Percentiles rank a stretch among this genome's conserved stretches.
phyloP scores from a whole-genome alignment of 2,329 filamentous ascomycete genomes.

The Ophiostoma ips region DNA sequence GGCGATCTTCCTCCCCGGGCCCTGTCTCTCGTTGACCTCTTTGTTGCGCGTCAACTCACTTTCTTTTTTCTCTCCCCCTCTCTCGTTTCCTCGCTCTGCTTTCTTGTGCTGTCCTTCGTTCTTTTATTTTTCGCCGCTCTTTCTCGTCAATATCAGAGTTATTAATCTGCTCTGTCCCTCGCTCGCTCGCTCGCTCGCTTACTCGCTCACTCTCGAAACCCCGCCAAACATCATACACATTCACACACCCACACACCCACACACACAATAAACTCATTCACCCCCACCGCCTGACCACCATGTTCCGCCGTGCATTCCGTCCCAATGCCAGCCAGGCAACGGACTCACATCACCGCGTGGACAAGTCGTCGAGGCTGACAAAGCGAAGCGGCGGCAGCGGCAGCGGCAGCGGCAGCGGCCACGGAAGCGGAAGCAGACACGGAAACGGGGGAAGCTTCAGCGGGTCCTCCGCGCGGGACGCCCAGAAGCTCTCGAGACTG shows the following conservation, averaged over 20 bases:
- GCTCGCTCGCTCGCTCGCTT: too few relatives aligned
- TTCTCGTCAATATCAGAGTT: too few relatives aligned
- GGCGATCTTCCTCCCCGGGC: conserved; percentile 40
- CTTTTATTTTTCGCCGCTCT: conserved; percentile 33
- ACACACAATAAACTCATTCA: too few relatives aligned
- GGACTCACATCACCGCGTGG: conserved; percentile 47
- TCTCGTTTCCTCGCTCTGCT: too few relatives aligned
- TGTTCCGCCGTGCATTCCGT: conserved; percentile 89
- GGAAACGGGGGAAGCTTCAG: conserved; percentile 9
- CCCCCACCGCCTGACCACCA: too few relatives aligned
- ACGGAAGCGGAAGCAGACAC: background rate
- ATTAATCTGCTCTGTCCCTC: conserved; percentile 16
- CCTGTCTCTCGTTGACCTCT: conserved; percentile 31
- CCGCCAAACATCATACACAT: too few relatives aligned
- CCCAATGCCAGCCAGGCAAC: conserved; percentile 38
- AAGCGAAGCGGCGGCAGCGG: conserved; percentile 34
- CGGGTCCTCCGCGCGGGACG: conserved; percentile 44
- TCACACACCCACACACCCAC: too few relatives aligned
- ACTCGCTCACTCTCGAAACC: too few relatives aligned
- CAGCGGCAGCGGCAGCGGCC: conserved; percentile 2
- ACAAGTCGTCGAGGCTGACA: conserved; percentile 75
- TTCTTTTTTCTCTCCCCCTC: conserved; percentile 19
- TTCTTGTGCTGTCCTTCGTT: conserved; percentile 32
- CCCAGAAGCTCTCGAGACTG: conserved; percentile 70
- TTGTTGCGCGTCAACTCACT: conserved; percentile 18